phyloP scores from a whole-genome alignment of 208 protist genomes.

The Leptomonas pyrrhocoris region DNA sequence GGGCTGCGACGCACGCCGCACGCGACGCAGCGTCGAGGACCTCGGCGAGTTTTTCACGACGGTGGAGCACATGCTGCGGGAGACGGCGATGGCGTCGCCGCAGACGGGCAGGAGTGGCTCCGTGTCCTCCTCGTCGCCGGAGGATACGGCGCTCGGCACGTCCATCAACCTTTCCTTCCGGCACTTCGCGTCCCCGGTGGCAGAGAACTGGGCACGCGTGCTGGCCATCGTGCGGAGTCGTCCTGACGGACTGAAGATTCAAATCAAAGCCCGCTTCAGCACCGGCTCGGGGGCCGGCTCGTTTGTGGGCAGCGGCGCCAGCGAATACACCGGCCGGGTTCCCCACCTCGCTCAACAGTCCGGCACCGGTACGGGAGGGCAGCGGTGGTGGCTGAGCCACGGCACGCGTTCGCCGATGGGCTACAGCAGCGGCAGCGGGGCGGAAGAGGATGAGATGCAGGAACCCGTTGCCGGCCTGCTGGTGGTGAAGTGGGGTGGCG shows the following conservation, averaged over 20 bases:
- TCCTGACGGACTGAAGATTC: constrained; percentile 44
- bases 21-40: constrained; percentile 27
- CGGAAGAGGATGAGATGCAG: constrained; percentile 6
- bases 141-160: constrained; percentile 13
- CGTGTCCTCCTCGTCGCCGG: constrained; percentile 4
- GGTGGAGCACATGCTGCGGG: constrained; percentile 25
- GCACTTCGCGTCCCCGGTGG: constrained; percentile 9
- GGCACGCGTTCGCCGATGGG: not conserved
- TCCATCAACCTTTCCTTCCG: not conserved
- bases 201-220: constrained; percentile 48
- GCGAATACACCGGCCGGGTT: not conserved
- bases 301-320: constrained; percentile 25
- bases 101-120: not conserved
- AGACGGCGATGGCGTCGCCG: not conserved
- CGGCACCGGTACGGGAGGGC: not conserved
- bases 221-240: constrained; percentile 44
- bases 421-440: constrained; percentile 19
- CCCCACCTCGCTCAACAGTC: not conserved
- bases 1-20: constrained; percentile 9
- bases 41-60: constrained; percentile 25
- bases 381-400: not conserved
- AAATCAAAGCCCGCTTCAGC: constrained; percentile 35
- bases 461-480: constrained; percentile 36
- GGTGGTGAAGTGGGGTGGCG: constrained; percentile 69
- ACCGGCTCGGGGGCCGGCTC: constrained; percentile 19